Evolutionary conservation across 148 eudicot genomes (phyloP).

Genomic region (Drosera capensis): DNA sequence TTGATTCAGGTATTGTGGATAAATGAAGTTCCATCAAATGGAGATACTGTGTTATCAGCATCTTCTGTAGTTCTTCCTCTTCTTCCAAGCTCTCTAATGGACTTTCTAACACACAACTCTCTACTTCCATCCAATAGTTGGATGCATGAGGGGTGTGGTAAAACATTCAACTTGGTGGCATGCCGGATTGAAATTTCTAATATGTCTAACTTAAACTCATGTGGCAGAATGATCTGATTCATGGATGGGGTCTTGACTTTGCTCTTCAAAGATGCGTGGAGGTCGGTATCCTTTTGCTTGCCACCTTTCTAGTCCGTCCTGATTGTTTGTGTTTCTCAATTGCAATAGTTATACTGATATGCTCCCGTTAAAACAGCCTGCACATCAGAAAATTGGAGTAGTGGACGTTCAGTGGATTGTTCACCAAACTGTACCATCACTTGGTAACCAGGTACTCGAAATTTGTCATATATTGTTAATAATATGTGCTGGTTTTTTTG

Average conservation of each 20-base stretch:
- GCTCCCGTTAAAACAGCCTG: conserved; percentile 47
- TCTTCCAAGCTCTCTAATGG: neutral
- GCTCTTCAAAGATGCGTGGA: conserved; percentile 67
- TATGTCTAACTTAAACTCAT: neutral
- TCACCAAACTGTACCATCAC: conserved; percentile 63
- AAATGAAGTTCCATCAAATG: neutral
- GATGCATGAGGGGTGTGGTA: neutral
- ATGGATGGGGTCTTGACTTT: conserved; percentile 98
- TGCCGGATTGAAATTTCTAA: neutral
- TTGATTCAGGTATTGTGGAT: conserved; percentile 52
- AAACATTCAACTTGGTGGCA: neutral
- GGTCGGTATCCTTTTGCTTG: conserved; percentile 25
- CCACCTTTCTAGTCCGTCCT: neutral
- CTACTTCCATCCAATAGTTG: too few relatives aligned
- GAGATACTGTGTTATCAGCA: neutral
- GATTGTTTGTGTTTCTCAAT: neutral
- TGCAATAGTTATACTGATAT: conserved; percentile 1
- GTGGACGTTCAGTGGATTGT: conserved; percentile 87
- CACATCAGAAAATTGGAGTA: conserved; percentile 78
- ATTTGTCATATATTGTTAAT: neutral
- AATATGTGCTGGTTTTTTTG: neutral
- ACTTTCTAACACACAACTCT: too few relatives aligned
- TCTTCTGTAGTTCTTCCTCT: neutral
- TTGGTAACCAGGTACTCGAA: conserved; percentile 53
- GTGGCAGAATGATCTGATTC: conserved; percentile 89